Evolutionary conservation across 2,329 filamentous ascomycete genomes (phyloP).

Genomic region (Hawksworthiomyces lignivorus): DNA sequence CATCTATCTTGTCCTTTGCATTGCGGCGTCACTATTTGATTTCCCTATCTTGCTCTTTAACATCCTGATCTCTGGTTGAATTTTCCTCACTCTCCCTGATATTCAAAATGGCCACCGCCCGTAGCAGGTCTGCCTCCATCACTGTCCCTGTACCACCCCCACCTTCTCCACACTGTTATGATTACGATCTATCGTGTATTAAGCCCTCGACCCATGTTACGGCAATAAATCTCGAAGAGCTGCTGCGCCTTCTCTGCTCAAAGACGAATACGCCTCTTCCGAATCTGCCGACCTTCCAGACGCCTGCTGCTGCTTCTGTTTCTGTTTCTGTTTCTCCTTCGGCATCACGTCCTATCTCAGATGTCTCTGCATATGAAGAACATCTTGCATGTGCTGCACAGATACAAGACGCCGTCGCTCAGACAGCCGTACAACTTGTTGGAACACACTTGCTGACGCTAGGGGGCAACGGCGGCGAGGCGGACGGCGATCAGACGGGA

Average conservation of each 20-base stretch:
- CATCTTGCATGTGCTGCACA: too few species aligned
- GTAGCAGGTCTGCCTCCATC: slow-evolving; percentile 4
- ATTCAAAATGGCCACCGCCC: not conserved
- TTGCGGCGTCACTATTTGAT: too few species aligned
- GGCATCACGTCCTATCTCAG: not conserved
- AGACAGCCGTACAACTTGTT: too few species aligned
- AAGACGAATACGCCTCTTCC: not conserved
- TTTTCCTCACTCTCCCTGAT: not conserved
- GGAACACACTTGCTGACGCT: too few species aligned
- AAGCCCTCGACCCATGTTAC: not conserved
- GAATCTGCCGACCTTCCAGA: not conserved
- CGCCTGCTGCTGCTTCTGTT: not conserved
- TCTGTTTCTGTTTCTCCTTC: not conserved
- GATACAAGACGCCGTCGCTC: too few species aligned
- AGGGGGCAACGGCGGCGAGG: slow-evolving; percentile 5
- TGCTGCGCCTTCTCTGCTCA: slow-evolving; percentile 5
- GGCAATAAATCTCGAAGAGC: slow-evolving; percentile 4
- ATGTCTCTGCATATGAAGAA: too few species aligned
- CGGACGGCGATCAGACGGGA: not conserved
- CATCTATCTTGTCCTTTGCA: too few species aligned
- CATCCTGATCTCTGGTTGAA: too few species aligned
- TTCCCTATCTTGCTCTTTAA: too few species aligned
- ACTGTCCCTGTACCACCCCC: slow-evolving; percentile 12
- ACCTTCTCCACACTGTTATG: slow-evolving; percentile 1
- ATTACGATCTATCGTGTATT: too few species aligned